Conservation (phyloP, 352 stramenopile genomes). For the Phytophthora ramorum region DNA sequence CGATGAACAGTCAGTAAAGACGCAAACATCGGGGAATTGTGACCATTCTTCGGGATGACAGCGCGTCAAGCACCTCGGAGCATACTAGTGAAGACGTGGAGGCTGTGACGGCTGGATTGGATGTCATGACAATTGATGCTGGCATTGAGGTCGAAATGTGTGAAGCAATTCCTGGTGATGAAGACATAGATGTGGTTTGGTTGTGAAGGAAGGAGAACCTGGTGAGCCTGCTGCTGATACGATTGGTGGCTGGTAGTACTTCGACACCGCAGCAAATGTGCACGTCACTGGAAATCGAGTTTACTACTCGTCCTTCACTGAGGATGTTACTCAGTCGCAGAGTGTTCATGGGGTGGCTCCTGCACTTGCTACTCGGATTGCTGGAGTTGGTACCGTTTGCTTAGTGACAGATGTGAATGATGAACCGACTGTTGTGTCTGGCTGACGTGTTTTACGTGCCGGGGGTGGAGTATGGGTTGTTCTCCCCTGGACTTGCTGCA, state of each 20-base stretch:
- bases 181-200: too few relatives aligned
- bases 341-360: neutral
- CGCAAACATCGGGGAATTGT: neutral
- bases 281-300: conserved; percentile 4
- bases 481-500: conserved; percentile 1
- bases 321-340: neutral
- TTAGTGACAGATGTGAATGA: neutral
- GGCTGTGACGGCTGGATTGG: neutral
- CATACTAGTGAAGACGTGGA: neutral
- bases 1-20: neutral
- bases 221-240: neutral
- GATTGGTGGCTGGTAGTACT: conserved; percentile 3
- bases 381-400: neutral
- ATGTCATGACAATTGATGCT: too few relatives aligned
- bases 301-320: neutral
- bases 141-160: too few relatives aligned
- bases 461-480: neutral
- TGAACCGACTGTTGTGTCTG: neutral
- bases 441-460: conserved; percentile 8
- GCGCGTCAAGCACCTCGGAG: too few relatives aligned
- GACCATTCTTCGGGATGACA: neutral
- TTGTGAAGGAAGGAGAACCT: neutral
- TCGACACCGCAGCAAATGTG: conserved; percentile 11
- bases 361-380: neutral
- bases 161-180: too few relatives aligned